Evolutionary conservation across 2,329 filamentous ascomycete genomes (phyloP).

Genomic region (Fusarium sp.): DNA sequence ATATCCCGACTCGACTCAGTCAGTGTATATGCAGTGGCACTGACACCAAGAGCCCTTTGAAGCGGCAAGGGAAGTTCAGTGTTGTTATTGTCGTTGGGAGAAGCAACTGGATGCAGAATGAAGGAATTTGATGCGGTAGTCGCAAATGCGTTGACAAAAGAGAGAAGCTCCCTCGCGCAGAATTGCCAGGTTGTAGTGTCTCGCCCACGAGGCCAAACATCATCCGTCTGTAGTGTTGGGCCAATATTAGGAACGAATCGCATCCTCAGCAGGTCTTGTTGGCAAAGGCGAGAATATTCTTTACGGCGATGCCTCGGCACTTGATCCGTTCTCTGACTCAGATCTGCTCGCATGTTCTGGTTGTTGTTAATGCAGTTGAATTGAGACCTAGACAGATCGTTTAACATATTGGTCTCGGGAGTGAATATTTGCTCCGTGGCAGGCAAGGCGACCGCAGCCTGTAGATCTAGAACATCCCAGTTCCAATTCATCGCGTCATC

Average conservation of each 20-base stretch:
- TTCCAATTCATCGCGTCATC: background rate
- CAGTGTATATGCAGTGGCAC: conserved; percentile 10
- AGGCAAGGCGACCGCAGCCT: background rate
- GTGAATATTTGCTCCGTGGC: background rate
- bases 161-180: conserved; percentile 17
- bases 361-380: background rate
- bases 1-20: background rate
- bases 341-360: background rate
- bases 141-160: conserved; percentile 8
- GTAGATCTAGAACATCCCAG: background rate
- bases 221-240: background rate
- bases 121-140: conserved; percentile 10
- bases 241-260: background rate
- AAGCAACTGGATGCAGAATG: background rate
- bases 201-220: conserved; percentile 17
- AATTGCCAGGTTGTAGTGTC: conserved; percentile 20
- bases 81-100: background rate
- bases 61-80: background rate
- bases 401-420: background rate
- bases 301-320: background rate
- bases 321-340: background rate
- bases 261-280: background rate
- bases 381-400: background rate
- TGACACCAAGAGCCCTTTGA: conserved; percentile 12
- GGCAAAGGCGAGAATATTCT: background rate